Conservation (phyloP, 192 early-diverging fungal genomes). For the Gonapodya sp. region DNA sequence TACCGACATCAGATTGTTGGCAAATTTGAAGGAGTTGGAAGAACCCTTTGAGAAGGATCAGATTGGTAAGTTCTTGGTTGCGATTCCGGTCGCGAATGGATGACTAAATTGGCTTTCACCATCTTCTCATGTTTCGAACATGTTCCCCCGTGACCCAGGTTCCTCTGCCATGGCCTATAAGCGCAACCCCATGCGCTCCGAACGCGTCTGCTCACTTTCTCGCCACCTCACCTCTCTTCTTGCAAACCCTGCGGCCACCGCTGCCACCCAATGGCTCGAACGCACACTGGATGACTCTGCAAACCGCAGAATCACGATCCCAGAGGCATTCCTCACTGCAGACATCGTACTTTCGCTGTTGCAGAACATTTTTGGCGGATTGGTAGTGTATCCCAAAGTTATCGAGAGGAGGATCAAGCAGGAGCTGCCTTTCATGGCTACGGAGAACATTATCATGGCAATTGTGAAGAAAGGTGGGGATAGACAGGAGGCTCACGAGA, state of each 20-base stretch:
- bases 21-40: slow-evolving; percentile 95
- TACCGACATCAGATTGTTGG: slow-evolving; percentile 89
- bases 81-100: no score
- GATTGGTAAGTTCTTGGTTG: slow-evolving; percentile 40
- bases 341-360: slow-evolving; percentile 91
- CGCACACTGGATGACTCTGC: slow-evolving; percentile 95
- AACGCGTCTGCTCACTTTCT: slow-evolving; percentile 89
- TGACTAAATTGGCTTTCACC: no score
- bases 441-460: slow-evolving; percentile 99
- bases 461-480: slow-evolving; percentile 95
- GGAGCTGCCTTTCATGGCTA: slow-evolving; percentile 99
- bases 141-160: no score
- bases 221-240: slow-evolving; percentile 90
- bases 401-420: slow-evolving; percentile 82
- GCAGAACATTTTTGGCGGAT: slow-evolving; percentile 93
- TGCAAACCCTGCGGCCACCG: slow-evolving; percentile 70
- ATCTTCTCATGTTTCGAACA: no score
- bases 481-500: slow-evolving; percentile 90
- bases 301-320: slow-evolving; percentile 89
- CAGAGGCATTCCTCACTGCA: slow-evolving; percentile 92
- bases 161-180: slow-evolving; percentile 99
- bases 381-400: slow-evolving; percentile 95
- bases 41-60: slow-evolving; percentile 99
- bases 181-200: slow-evolving; percentile 98
- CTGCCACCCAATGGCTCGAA: slow-evolving; percentile 81